Conservation (phyloP, 345 rosid genomes). For the Linum trigynum region DNA sequence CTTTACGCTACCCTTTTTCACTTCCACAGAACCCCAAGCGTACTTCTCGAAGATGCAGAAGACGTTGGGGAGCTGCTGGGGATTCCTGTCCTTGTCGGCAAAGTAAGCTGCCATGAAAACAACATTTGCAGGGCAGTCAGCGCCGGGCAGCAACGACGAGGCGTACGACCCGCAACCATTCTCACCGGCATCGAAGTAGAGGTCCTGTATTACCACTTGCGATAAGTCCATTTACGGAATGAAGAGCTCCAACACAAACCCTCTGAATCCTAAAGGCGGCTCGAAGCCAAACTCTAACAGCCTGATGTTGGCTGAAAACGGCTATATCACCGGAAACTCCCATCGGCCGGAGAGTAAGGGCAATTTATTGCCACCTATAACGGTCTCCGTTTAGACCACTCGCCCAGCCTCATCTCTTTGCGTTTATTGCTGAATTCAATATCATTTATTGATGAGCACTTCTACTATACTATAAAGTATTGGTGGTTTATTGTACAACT, state of each 20-base stretch:
- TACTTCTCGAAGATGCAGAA: conserved; percentile 16
- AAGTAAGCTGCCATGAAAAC: conserved; percentile 15
- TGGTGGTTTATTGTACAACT: no score
- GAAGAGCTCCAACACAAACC: conserved; percentile 14
- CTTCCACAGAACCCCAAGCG: background rate
- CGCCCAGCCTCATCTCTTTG: no score
- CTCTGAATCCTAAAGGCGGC: background rate
- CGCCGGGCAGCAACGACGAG: conserved; percentile 3
- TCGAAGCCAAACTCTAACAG: no score
- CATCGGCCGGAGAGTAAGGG: no score
- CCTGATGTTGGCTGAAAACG: no score
- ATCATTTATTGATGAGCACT: no score
- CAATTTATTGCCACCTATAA: no score
- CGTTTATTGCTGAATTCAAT: no score
- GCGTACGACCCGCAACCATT: conserved; percentile 13
- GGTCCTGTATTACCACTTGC: conserved; percentile 15
- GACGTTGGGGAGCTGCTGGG: background rate
- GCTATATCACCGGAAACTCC: no score
- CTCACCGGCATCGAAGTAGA: conserved; percentile 16
- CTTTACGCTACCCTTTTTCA: no score
- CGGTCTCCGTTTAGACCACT: no score
- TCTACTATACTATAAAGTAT: no score
- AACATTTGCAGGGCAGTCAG: conserved; percentile 17
- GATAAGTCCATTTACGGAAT: conserved; percentile 19
- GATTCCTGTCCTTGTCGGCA: conserved; percentile 9